A percentile compares a stretch with the other conserved stretches of the same genome.
These are phyloP conservation scores for Craterostigma plantagineum DNA, from an alignment of 257 asterid species.

Conservation along the genomic window DNA sequence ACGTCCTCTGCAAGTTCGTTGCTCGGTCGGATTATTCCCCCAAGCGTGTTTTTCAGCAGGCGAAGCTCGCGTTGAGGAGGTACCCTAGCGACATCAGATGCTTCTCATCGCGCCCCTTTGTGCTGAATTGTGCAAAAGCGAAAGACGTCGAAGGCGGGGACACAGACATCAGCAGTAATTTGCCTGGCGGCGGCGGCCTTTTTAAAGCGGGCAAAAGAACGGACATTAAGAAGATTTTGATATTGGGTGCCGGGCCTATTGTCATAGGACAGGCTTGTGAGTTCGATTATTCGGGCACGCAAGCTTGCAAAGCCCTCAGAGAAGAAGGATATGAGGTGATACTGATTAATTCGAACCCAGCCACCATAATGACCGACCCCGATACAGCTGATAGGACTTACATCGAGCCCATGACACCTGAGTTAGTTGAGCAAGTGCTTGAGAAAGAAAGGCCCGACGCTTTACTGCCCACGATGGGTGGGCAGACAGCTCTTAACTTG, in stretches of 20 bases:
- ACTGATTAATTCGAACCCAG: constrained; percentile 85
- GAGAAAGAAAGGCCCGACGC: constrained; percentile 96
- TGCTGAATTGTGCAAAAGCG: no score
- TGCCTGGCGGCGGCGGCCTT: no score
- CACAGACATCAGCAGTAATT: no score
- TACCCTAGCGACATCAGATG: no score
- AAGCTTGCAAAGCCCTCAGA: constrained; percentile 92
- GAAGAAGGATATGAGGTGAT: constrained; percentile 96
- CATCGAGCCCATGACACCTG: constrained; percentile 96
- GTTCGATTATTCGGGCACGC: constrained; percentile 96
- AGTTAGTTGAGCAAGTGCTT: constrained; percentile 84
- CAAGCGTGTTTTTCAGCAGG: no score
- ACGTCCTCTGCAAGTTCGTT: no score
- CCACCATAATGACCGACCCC: constrained; percentile 96
- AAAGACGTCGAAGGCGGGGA: no score
- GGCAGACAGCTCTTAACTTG: constrained; percentile 92
- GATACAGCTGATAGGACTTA: constrained; percentile 84
- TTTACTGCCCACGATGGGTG: constrained; percentile 92
- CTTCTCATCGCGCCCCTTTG: no score
- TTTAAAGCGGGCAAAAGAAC: constrained; percentile 44
- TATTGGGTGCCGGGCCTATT: constrained; percentile 95
- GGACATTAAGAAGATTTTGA: constrained; percentile 78
- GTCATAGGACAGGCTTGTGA: constrained; percentile 98
- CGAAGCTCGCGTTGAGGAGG: no score
- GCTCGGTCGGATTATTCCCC: no score